Evolutionary conservation across 345 rosid genomes (phyloP), one percentile per base, ranked within the genome.

Genomic region (Salix caprea): DNA sequence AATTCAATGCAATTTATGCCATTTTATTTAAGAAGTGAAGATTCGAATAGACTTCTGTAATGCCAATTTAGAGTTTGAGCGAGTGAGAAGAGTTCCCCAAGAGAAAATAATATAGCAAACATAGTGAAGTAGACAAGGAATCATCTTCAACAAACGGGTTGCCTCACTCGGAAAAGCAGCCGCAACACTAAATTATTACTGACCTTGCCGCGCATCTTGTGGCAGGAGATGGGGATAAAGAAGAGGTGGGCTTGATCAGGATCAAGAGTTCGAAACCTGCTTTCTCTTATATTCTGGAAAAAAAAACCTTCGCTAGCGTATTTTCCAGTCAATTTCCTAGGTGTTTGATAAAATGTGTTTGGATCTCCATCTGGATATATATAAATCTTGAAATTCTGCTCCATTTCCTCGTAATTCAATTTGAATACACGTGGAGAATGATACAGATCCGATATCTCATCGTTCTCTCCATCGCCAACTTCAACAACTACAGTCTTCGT

Each of bases 271-370:
- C 94, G 85, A 74, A 96, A 96, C 5, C 69, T 80, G 74, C 91
- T 86, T 82, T 91, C 98, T 46, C 99, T 80, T 0, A 96, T 91
- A 64, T 93, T 96, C 89, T 92, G 96, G 79, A 96, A 96, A 83
- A 96, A 96, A 82, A 86, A 93, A n/a, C 99, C 99, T 81, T 96
- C 99, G 70, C 99, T 96, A 70, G 99, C 96, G 67, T 96, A 96
- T 79, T 96, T 96, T 0, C 99, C 98, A 1, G 97, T 96, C 14
- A 96, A 80, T 80, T 93, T 96, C 87, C 98, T 88, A 30, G 99
- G 97, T 40, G 99, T 96, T 74, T 92, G 98, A 70, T 86, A 96
- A 67, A 89, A 96, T 1, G 97, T 92, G 1, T 88, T 87, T 0
- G 98, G 94, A 86, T 96, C 99, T 12, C 99, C 99, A 60, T 96